These are phyloP conservation scores for Nicotiana tabacum DNA, from an alignment of 257 asterid genomes.

Conservation along the genomic window DNA sequence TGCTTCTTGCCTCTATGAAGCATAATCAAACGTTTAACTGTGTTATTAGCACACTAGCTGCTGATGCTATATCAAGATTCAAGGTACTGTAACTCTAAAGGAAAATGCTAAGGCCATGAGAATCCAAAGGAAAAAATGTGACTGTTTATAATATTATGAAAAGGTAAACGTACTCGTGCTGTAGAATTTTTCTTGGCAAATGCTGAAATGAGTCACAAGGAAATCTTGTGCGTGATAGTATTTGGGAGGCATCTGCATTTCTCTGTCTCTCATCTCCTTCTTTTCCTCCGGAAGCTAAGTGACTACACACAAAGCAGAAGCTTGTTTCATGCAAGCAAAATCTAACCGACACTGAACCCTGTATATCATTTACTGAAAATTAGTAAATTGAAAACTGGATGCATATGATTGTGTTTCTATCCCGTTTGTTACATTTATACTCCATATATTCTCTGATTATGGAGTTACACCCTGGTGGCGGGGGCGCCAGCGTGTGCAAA, in stretches of 20 bases:
- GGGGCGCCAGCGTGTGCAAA: not conserved
- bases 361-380: conserved; percentile 12
- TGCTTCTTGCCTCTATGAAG: not conserved
- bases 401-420: not conserved
- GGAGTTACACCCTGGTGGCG: not conserved
- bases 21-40: not conserved
- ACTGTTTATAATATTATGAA: not conserved
- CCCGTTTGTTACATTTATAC: not conserved
- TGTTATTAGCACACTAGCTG: not conserved
- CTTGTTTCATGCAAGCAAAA: conserved; percentile 49
- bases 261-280: conserved; percentile 50
- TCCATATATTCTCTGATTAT: not conserved
- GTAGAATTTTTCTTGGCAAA: conserved; percentile 56
- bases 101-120: not conserved
- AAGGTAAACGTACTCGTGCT: conserved; percentile 47
- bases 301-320: conserved; percentile 59
- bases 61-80: not conserved
- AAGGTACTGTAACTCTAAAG: not conserved
- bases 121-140: not conserved
- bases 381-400: not conserved
- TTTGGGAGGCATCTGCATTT: conserved; percentile 47
- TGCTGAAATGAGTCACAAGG: conserved; percentile 30
- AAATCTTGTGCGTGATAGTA: conserved; percentile 44
- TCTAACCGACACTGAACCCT: conserved; percentile 65
- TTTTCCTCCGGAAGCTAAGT: conserved; percentile 46